Evolutionary conservation across 31 red algal species (phyloP).

Genomic region (Porphyra umbilicalis): DNA sequence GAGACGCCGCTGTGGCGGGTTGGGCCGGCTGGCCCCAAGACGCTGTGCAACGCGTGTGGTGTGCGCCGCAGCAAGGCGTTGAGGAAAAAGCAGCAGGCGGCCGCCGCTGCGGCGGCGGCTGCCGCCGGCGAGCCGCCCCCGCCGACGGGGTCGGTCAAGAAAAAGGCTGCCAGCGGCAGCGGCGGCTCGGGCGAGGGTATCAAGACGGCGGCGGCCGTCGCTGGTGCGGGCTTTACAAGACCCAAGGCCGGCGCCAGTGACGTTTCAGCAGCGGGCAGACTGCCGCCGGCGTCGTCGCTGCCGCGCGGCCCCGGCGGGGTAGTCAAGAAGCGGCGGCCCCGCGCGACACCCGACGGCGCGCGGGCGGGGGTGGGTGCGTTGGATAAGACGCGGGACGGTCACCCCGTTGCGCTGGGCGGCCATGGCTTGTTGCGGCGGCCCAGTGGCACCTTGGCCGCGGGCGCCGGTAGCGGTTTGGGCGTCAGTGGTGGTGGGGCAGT

Average conservation of each 20-base stretch:
- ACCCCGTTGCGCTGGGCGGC: background rate
- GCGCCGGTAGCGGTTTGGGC: background rate
- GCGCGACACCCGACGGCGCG: background rate
- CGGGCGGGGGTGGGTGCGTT: background rate
- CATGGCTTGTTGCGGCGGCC: background rate
- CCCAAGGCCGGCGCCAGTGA: background rate
- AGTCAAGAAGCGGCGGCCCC: background rate
- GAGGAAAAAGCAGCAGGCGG: background rate
- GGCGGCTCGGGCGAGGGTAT: background rate
- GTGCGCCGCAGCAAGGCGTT: slow-evolving; percentile 38
- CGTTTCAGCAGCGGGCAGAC: background rate
- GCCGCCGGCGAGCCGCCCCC: background rate
- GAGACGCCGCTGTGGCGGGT: slow-evolving; percentile 95
- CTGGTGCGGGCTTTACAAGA: no score
- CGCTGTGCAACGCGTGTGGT: slow-evolving; percentile 89
- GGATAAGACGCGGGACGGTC: background rate
- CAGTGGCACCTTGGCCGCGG: background rate
- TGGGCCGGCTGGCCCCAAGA: slow-evolving; percentile 84
- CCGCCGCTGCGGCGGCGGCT: background rate
- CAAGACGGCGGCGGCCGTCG: background rate
- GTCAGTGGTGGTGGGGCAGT: background rate
- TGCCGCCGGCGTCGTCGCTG: background rate
- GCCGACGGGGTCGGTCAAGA: background rate
- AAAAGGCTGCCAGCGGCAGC: background rate
- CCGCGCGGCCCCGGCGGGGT: background rate